Evolutionary conservation across 2,329 filamentous ascomycete species (phyloP), one percentile per base, ranked within the genome.

Genomic region (Chrysoporthe deuterocubensis): DNA sequence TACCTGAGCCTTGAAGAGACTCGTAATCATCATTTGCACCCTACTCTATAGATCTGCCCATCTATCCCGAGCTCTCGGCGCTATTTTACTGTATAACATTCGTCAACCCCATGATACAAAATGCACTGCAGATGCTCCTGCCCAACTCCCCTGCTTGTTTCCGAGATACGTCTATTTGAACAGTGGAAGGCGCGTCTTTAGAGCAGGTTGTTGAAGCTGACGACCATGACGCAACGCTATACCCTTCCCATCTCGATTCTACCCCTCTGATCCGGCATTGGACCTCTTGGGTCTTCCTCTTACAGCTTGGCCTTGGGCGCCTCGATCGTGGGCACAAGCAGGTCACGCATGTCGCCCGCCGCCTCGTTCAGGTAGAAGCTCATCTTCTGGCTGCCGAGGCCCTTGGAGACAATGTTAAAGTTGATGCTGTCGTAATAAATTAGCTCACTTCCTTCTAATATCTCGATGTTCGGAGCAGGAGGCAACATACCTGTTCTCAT

Each of bases 391-490:
- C 91, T 93, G 57, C 95, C 96, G 62, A 97, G 84, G 67, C 92
- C 90, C 87, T 98, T 99, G 78, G 92, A 96, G 72, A 97, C 94
- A 73, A 99, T 89, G 82, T 99, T 99, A 84, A 99, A 98, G 87
- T 98, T 96, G 71, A 99, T 87, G 80, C 93, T 97, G 72, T 54
- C 18, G 6, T 42, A 42, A 52, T 16, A 26, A 1, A 63, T 75
- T 71, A 69, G 65, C 67, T 46, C 37, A 40, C n/a, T 56, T 13
- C 9, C n/a, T 58, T 6, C 2, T 18, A 18, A n/a, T 44, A 2
- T 16, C 9, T 32, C 3, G n/a, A 50, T 48, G 13, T n/a, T 18
- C 21, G 6, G 2, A 13, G 21, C 34, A 26, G 26, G 48, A 34
- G 54, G 26, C 14, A 56, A 76, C 83, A 79, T 77, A 93, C 91